Evolutionary conservation across 1,139 yeast species (phyloP), one percentile per base, ranked within the genome.

Genomic region (Yamadazyma diddensiae): DNA sequence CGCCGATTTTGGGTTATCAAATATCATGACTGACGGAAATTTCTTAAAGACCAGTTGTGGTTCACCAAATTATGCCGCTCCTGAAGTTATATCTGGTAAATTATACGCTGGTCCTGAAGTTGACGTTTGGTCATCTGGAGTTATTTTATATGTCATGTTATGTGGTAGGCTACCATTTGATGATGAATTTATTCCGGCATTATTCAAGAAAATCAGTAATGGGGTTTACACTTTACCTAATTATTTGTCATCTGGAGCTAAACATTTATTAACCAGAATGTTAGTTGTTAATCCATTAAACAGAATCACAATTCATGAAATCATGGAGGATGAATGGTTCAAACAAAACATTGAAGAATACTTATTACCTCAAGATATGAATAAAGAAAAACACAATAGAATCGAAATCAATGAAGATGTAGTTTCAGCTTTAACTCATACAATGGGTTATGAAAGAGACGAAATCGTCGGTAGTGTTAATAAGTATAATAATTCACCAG

Each of bases 121-220:
- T 31, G 98, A 94, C 57, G 97, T 94, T 33, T 94, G 99, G 99
- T 85, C 95, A 0, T 84, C 95, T 49, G 98, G 99, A 48, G 97
- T 94, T 30, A 92, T 94, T 35, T 70, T 92, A 39, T 92, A 90
- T 50, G 98, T 94, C 30, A 88, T 92, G 96, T 72, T 92, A 35
- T 92, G 97, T 62, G 97, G 99, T 23, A 73, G 97, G 52, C 73
- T 94, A 46, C 99, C 99, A 9, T 94, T 94, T 59, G 98, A 92
- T 59, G 98, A 92, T 57, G 98, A 92, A 51, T 86, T 90, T 54
- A 92, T 92, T 37, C 99, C 99, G 4, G 95, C 94, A 2, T 69
- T 92, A 43, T 92, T 94, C 70, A 90, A 90, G 58, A 90, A 92
- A 56, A 94, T 92, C 52, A 80, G 90, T 53, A 88, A 88, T 52